Conservation (phyloP, 768 basidiomycete genomes). For the Tulasnella sp. region DNA sequence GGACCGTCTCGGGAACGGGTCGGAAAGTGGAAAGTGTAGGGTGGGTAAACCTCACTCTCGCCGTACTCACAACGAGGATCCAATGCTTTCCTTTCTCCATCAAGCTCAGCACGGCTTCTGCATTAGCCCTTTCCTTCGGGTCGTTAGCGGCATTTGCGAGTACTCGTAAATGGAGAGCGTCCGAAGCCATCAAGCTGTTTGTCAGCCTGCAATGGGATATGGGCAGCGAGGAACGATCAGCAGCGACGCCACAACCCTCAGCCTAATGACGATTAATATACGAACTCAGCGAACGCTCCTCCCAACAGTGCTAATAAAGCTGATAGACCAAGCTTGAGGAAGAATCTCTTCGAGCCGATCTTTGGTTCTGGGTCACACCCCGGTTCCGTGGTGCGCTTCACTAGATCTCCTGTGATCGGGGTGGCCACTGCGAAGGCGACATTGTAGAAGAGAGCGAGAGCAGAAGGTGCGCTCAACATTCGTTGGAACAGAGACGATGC, state of each 20-base stretch:
- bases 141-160: constrained; percentile 76
- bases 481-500: not conserved
- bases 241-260: not conserved
- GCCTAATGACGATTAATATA: constrained; percentile 19
- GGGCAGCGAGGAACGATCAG: constrained; percentile 6
- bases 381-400: not conserved
- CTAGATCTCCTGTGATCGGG: not conserved
- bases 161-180: constrained; percentile 85
- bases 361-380: constrained; percentile 24
- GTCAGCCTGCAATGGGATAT: constrained; percentile 56
- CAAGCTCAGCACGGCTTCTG: constrained; percentile 54
- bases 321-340: constrained; percentile 65
- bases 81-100: constrained; percentile 73
- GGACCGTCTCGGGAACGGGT: not conserved
- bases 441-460: not conserved
- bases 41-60: not conserved
- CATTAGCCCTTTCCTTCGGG: constrained; percentile 59
- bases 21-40: too few relatives aligned
- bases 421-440: not conserved
- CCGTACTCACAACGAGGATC: constrained; percentile 75
- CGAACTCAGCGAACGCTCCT: constrained; percentile 89
- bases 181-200: constrained; percentile 88
- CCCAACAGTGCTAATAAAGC: constrained; percentile 70
- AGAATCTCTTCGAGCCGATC: constrained; percentile 61
- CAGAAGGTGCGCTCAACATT: not conserved